phyloP scores from a whole-genome alignment of 2,329 filamentous ascomycete species.

The Calonectria pseudoreteaudii region DNA sequence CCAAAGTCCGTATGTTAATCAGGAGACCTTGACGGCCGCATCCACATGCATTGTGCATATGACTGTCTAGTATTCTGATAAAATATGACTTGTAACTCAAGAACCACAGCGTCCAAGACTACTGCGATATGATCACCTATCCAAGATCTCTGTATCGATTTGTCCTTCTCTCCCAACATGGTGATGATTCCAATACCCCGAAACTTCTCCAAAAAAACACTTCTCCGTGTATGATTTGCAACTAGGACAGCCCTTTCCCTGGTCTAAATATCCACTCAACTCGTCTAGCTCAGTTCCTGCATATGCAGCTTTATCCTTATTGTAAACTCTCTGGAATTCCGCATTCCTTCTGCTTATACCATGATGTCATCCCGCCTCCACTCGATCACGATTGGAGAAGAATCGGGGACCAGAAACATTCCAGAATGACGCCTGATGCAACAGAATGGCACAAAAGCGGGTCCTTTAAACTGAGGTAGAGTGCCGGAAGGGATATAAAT shows the following conservation, averaged over 20 bases:
- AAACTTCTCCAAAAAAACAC: not conserved
- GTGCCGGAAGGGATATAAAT: not conserved
- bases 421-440: not conserved
- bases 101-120: not conserved
- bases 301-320: not conserved
- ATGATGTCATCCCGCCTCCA: not conserved
- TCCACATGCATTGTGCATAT: not conserved
- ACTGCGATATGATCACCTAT: not conserved
- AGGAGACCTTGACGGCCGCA: not conserved
- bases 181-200: not conserved
- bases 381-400: not conserved
- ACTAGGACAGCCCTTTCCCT: not conserved
- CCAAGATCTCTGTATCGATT: not conserved
- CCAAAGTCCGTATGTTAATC: not conserved
- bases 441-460: not conserved
- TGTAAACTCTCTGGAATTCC: not conserved
- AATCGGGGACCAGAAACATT: not conserved
- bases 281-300: not conserved
- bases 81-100: not conserved
- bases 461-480: not conserved
- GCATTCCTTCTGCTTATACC: not conserved
- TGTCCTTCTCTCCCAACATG: not conserved
- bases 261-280: not conserved
- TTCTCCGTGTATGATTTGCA: not conserved
- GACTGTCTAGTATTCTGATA: not conserved